These are phyloP conservation scores for Halophytophthora polymorphica DNA, from an alignment of 352 stramenopile species.

Conservation along the genomic window DNA sequence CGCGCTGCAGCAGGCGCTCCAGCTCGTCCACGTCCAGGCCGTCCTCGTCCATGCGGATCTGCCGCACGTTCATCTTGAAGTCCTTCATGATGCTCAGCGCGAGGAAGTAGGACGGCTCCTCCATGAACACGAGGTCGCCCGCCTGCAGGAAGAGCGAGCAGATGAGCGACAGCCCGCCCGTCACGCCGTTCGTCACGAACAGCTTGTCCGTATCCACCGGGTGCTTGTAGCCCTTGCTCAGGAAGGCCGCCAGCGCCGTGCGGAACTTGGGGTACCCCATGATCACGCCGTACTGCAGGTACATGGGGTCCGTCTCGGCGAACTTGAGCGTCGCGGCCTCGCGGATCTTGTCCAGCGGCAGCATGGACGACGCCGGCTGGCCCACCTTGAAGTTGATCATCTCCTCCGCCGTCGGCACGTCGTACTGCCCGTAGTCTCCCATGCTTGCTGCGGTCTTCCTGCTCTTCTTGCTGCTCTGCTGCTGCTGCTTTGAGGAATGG, in stretches of 20 bases:
- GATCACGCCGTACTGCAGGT: conserved; percentile 88
- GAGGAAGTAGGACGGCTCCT: conserved; percentile 94
- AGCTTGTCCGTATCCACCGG: conserved; percentile 79
- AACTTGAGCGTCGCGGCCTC: conserved; percentile 80
- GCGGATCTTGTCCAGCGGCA: conserved; percentile 87
- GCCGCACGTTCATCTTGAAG: conserved; percentile 89
- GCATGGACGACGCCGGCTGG: conserved; percentile 75
- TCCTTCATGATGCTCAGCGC: conserved; percentile 93
- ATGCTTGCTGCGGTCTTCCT: conserved; percentile 27
- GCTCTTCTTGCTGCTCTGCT: background rate
- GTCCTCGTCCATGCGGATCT: conserved; percentile 90
- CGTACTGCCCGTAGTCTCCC: conserved; percentile 85
- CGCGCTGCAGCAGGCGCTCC: conserved; percentile 71
- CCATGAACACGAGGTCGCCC: conserved; percentile 91
- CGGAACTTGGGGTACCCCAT: conserved; percentile 88
- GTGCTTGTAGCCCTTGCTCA: conserved; percentile 75
- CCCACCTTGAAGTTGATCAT: conserved; percentile 92
- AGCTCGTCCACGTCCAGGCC: conserved; percentile 84
- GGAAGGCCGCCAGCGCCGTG: conserved; percentile 66
- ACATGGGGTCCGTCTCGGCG: conserved; percentile 80
- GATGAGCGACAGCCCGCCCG: conserved; percentile 89
- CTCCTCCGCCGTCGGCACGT: conserved; percentile 69
- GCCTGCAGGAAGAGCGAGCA: conserved; percentile 84
- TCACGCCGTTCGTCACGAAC: conserved; percentile 93
- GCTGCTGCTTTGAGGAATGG: too few relatives aligned